These are phyloP conservation scores for Chlamydomonas schloesseri DNA, from an alignment of 139 green algal species.

Conservation along the genomic window DNA sequence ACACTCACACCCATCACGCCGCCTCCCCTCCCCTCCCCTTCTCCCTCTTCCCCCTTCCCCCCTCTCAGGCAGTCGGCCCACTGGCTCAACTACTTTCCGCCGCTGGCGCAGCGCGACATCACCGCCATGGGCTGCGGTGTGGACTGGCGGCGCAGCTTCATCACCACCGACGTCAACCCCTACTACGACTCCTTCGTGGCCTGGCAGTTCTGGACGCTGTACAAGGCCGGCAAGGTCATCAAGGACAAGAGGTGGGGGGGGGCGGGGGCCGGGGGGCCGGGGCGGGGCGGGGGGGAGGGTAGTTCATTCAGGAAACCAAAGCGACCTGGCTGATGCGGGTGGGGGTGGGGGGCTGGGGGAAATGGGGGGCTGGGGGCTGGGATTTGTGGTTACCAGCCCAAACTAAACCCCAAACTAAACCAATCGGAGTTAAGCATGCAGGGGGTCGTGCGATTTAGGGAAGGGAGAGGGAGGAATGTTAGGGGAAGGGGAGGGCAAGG, in stretches of 20 bases:
- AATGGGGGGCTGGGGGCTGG: no score
- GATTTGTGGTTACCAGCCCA: no score
- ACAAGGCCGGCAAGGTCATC: conserved; percentile 82
- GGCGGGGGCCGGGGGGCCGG: no score
- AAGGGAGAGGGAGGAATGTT: no score
- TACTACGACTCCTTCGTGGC: conserved; percentile 98
- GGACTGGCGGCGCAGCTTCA: conserved; percentile 98
- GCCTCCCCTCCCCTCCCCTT: neutral
- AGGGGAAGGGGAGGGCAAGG: neutral
- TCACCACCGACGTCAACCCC: conserved; percentile 98
- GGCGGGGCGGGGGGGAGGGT: no score
- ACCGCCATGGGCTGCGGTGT: conserved; percentile 95
- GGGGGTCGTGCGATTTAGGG: no score
- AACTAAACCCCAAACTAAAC: no score
- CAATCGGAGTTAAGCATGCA: no score
- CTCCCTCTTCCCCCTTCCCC: neutral
- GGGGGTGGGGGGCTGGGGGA: no score
- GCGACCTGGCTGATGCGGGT: no score
- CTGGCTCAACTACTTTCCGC: conserved; percentile 98
- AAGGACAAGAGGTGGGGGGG: conserved; percentile 91
- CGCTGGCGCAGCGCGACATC: conserved; percentile 90
- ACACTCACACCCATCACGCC: no score
- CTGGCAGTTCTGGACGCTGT: conserved; percentile 96
- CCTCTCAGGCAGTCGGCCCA: conserved; percentile 75
- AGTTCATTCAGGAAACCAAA: no score